Conservation (phyloP, 148 eudicot genomes). For the Vaccinium vitisidaea region DNA sequence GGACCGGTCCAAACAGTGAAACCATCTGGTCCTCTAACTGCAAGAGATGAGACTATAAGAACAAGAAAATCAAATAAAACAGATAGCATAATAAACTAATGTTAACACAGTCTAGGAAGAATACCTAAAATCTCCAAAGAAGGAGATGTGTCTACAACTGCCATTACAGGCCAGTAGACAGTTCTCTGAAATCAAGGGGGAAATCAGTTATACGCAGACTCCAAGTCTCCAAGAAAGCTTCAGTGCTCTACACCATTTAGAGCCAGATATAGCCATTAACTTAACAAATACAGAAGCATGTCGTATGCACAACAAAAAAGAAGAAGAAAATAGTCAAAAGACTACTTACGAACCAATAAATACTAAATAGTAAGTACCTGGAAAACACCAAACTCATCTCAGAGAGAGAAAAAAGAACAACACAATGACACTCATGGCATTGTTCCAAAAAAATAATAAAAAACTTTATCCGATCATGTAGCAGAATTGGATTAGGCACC, state of each 20-base stretch:
- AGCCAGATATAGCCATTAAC: neutral
- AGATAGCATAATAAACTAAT: neutral
- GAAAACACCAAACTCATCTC: neutral
- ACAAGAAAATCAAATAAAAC: constrained; percentile 10
- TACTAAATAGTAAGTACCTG: neutral
- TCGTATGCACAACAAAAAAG: too few relatives aligned
- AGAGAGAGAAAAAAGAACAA: neutral
- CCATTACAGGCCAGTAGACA: constrained; percentile 36
- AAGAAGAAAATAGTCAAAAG: neutral
- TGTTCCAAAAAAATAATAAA: neutral
- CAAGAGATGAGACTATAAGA: constrained; percentile 6
- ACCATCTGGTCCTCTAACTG: constrained; percentile 77
- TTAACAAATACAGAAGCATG: neutral
- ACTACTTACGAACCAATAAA: neutral
- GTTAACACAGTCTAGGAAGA: neutral
- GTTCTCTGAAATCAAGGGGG: neutral
- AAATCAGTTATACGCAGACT: neutral
- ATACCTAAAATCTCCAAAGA: constrained; percentile 59
- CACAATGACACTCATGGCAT: neutral
- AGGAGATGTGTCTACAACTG: constrained; percentile 40
- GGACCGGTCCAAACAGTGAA: constrained; percentile 77
- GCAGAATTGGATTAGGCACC: neutral
- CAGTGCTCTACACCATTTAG: neutral
- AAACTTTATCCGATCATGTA: neutral
- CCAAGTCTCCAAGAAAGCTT: neutral